phyloP scores from a whole-genome alignment of 768 basidiomycete genomes.

The Fistulinella prunicolor region DNA sequence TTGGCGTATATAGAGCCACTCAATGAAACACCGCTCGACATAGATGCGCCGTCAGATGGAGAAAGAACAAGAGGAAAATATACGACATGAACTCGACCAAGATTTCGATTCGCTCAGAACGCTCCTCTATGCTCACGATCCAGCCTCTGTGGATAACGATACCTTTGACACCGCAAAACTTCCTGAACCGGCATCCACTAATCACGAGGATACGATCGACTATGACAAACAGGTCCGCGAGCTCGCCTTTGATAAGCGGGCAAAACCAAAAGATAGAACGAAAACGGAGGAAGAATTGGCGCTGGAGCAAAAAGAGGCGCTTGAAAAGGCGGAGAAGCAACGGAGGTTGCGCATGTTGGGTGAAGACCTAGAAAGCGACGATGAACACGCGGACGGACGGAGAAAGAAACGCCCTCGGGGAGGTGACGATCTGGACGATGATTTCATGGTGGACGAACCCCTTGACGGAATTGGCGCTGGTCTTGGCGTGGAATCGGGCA shows the following conservation, averaged over 20 bases:
- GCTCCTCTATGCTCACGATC: conserved; percentile 61
- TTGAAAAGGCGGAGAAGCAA: conserved; percentile 82
- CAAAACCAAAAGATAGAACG: conserved; percentile 91
- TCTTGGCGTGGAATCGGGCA: conserved; percentile 39
- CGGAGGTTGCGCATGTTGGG: conserved; percentile 86
- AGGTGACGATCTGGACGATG: conserved; percentile 91
- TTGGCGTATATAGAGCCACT: neutral
- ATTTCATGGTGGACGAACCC: conserved; percentile 52
- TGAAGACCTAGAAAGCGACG: conserved; percentile 65
- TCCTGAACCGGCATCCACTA: neutral
- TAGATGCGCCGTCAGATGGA: conserved; percentile 88
- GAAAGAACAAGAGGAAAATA: conserved; percentile 78
- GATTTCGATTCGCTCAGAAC: conserved; percentile 80
- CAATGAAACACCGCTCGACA: neutral
- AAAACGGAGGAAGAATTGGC: conserved; percentile 97
- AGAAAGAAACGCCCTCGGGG: conserved; percentile 56
- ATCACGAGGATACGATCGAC: conserved; percentile 44
- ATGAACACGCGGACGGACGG: conserved; percentile 41
- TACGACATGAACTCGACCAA: conserved; percentile 85
- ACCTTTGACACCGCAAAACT: conserved; percentile 11
- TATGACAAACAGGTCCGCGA: conserved; percentile 93
- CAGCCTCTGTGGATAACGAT: conserved; percentile 41
- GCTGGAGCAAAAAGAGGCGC: conserved; percentile 76
- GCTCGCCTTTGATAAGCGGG: conserved; percentile 88
- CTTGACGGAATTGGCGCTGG: conserved; percentile 33